Evolutionary conservation across 495 filamentous ascomycete species (phyloP).

Genomic region (Aspergillus nanangensis): DNA sequence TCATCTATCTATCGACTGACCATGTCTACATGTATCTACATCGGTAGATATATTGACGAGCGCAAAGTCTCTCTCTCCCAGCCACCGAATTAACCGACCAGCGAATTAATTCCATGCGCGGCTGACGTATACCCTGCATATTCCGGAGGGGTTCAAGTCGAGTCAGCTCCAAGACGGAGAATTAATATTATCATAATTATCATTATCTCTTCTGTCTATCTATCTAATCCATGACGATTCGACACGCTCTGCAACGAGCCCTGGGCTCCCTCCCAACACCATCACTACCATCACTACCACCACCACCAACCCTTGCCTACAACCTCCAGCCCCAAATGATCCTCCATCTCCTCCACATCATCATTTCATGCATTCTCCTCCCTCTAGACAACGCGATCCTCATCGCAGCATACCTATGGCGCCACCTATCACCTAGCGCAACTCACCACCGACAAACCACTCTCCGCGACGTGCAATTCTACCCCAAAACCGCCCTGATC

Average conservation of each 20-base stretch:
- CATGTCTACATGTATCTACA: too few relatives aligned
- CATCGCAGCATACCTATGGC: constrained; percentile 28
- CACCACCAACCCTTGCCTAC: too few relatives aligned
- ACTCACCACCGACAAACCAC: constrained; percentile 19
- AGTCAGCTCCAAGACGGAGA: not conserved
- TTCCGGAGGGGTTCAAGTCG: not conserved
- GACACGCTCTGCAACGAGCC: not conserved
- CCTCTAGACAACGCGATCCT: constrained; percentile 51
- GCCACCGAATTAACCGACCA: not conserved
- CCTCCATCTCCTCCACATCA: constrained; percentile 27
- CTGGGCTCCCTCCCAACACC: too few relatives aligned
- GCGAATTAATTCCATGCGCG: not conserved
- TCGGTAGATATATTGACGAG: too few relatives aligned
- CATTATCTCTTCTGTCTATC: too few relatives aligned
- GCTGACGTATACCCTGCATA: not conserved
- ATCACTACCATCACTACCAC: too few relatives aligned
- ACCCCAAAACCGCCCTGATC: constrained; percentile 60
- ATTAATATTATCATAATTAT: too few relatives aligned
- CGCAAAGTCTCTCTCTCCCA: too few relatives aligned
- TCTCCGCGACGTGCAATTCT: constrained; percentile 35
- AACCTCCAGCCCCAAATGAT: too few relatives aligned
- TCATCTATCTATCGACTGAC: too few relatives aligned
- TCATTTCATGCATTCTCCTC: constrained; percentile 41
- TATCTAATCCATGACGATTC: too few relatives aligned
- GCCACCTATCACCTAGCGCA: constrained; percentile 13